A percentile compares a stretch with the other conserved stretches of the same genome.
Conservation (phyloP, 176 grass and related monocot genomes). For the Ensete glaucum region DNA sequence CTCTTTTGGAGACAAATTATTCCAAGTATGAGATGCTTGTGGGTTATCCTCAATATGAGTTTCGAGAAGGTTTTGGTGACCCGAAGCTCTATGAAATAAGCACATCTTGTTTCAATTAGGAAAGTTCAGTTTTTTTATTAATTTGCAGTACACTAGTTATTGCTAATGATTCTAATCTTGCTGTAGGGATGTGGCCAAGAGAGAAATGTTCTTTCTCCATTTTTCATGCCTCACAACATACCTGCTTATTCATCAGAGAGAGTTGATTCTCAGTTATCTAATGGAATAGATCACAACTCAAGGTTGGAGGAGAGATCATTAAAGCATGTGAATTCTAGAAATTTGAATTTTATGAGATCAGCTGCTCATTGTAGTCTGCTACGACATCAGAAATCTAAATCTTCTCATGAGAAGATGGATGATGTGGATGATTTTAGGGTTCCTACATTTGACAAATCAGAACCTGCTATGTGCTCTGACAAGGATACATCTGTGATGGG, state of each 20-base stretch:
- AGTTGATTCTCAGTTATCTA: slow-evolving; percentile 28
- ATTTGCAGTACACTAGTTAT: background rate
- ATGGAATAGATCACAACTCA: background rate
- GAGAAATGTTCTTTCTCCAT: slow-evolving; percentile 42
- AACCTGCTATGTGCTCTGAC: background rate
- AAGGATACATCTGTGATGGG: background rate
- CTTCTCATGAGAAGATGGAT: slow-evolving; percentile 23
- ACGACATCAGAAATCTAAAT: slow-evolving; percentile 24
- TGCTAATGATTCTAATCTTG: background rate
- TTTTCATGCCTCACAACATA: slow-evolving; percentile 35
- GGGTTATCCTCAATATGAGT: no score
- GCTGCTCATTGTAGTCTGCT: slow-evolving; percentile 33
- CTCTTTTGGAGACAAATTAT: no score
- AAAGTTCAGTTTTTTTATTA: no score
- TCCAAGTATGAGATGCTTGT: no score
- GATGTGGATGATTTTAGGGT: slow-evolving; percentile 37
- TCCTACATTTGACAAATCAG: no score
- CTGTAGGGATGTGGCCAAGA: slow-evolving; percentile 37
- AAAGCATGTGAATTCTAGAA: background rate
- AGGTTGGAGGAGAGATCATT: slow-evolving; percentile 13
- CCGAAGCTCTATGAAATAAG: no score
- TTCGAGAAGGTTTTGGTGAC: no score
- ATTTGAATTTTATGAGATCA: slow-evolving; percentile 11
- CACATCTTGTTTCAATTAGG: no score
- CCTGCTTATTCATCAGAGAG: slow-evolving; percentile 29